Conservation (phyloP, 2,329 filamentous ascomycete genomes). For the Aspergillus sp. region DNA sequence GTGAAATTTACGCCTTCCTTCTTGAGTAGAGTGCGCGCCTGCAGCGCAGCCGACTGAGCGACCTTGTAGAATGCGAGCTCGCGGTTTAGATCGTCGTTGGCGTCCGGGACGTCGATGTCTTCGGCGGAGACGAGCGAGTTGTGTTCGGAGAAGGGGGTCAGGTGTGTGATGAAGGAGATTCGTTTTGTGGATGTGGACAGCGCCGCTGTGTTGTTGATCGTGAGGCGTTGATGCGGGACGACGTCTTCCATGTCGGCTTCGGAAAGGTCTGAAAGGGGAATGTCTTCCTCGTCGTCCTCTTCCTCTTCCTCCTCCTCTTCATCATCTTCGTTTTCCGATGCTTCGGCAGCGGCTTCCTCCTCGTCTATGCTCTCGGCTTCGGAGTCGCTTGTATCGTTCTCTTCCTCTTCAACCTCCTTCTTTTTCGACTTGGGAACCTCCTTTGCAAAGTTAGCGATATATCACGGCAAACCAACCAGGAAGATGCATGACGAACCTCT, state of each 20-base stretch:
- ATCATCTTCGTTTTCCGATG: conserved; percentile 33
- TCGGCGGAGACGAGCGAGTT: conserved; percentile 73
- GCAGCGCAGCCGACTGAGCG: conserved; percentile 75
- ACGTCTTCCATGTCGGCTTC: conserved; percentile 85
- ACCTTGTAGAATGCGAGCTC: conserved; percentile 94
- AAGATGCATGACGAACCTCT: conserved; percentile 15
- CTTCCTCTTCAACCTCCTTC: conserved; percentile 26
- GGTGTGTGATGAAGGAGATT: conserved; percentile 57
- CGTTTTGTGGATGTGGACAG: conserved; percentile 80
- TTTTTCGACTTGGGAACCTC: conserved; percentile 9
- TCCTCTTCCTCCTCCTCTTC: conserved; percentile 62
- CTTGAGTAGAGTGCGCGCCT: conserved; percentile 74
- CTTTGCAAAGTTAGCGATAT: not conserved
- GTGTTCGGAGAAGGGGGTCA: conserved; percentile 80
- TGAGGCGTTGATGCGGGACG: conserved; percentile 87
- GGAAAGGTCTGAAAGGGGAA: conserved; percentile 82
- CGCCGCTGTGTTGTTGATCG: conserved; percentile 94
- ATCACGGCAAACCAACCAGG: not conserved
- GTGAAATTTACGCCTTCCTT: conserved; percentile 85
- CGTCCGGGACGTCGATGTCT: conserved; percentile 75
- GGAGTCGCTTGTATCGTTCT: conserved; percentile 42
- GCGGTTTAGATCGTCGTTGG: conserved; percentile 88
- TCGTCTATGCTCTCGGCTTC: conserved; percentile 36
- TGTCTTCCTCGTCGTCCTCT: conserved; percentile 81
- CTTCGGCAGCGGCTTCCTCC: conserved; percentile 33